A percentile compares a stretch with the other conserved stretches of the same genome.
Conservation (phyloP, 495 filamentous ascomycete genomes). For the Trichocladium uniseriatum region DNA sequence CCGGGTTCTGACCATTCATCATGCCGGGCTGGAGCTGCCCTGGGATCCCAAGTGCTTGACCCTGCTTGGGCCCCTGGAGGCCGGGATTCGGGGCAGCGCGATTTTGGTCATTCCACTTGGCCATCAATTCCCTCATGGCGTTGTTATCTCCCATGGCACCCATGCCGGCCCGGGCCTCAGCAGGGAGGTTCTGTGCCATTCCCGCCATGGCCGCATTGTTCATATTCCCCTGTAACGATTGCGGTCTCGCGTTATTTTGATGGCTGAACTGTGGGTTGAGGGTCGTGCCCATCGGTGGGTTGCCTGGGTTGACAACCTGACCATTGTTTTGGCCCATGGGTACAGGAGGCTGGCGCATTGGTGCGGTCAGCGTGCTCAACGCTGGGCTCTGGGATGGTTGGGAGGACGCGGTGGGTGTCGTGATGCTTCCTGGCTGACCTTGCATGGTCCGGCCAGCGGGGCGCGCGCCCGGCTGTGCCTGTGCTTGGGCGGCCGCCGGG, state of each 20-base stretch:
- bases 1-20: constrained; percentile 15
- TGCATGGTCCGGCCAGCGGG: constrained; percentile 29
- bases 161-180: constrained; percentile 24
- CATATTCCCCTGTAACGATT: constrained; percentile 13
- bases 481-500: constrained; percentile 28
- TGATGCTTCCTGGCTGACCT: constrained; percentile 38
- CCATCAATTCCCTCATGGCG: constrained; percentile 6
- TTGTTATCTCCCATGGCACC: constrained; percentile 20
- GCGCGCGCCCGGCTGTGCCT: constrained; percentile 16
- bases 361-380: constrained; percentile 42
- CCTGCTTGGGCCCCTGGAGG: constrained; percentile 10
- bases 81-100: constrained; percentile 11
- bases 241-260: constrained; percentile 23
- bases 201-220: constrained; percentile 15
- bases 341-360: constrained; percentile 36
- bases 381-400: constrained; percentile 43
- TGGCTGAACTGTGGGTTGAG: constrained; percentile 28
- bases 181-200: constrained; percentile 26
- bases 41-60: constrained; percentile 16
- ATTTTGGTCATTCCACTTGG: constrained; percentile 28
- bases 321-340: constrained; percentile 32
- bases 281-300: constrained; percentile 23
- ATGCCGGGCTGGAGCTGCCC: constrained; percentile 12
- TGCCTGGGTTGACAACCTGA: constrained; percentile 32
- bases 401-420: constrained; percentile 12